phyloP scores from a whole-genome alignment of 2,329 filamentous ascomycete species.

The Didymella keratinophila region DNA sequence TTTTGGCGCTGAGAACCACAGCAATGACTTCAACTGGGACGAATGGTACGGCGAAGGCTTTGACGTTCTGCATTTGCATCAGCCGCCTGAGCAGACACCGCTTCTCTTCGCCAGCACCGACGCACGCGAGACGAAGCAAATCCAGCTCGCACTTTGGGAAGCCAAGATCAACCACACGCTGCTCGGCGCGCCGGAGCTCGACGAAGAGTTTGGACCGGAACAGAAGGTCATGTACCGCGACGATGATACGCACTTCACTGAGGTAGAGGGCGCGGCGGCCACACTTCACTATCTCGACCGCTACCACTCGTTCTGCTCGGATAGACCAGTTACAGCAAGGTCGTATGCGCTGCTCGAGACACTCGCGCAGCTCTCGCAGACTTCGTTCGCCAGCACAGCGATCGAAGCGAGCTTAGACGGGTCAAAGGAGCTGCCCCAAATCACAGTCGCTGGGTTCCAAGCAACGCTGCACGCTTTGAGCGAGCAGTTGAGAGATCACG shows the following conservation, averaged over 20 bases:
- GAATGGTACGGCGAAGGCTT: slow-evolving; percentile 79
- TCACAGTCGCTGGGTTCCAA: slow-evolving; percentile 15
- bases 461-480: slow-evolving; percentile 30
- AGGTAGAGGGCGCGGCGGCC: slow-evolving; percentile 33
- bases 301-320: slow-evolving; percentile 37
- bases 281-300: slow-evolving; percentile 49
- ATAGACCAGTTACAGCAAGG: slow-evolving; percentile 25
- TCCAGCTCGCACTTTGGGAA: slow-evolving; percentile 44
- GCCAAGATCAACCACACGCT: slow-evolving; percentile 31
- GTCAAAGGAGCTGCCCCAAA: background rate
- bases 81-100: slow-evolving; percentile 42
- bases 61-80: slow-evolving; percentile 74
- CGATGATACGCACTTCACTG: slow-evolving; percentile 44
- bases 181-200: slow-evolving; percentile 30
- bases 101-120: slow-evolving; percentile 51
- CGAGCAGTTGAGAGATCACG: slow-evolving; percentile 25
- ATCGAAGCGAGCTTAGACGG: background rate
- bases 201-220: slow-evolving; percentile 23
- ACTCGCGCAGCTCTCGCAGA: slow-evolving; percentile 10
- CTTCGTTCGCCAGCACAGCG: background rate
- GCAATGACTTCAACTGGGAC: slow-evolving; percentile 75
- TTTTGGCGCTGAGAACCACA: slow-evolving; percentile 86
- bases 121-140: slow-evolving; percentile 39
- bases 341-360: slow-evolving; percentile 34
- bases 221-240: slow-evolving; percentile 45